Conservation (phyloP, 129 eudicot species). For the Escallonia herrerae region DNA sequence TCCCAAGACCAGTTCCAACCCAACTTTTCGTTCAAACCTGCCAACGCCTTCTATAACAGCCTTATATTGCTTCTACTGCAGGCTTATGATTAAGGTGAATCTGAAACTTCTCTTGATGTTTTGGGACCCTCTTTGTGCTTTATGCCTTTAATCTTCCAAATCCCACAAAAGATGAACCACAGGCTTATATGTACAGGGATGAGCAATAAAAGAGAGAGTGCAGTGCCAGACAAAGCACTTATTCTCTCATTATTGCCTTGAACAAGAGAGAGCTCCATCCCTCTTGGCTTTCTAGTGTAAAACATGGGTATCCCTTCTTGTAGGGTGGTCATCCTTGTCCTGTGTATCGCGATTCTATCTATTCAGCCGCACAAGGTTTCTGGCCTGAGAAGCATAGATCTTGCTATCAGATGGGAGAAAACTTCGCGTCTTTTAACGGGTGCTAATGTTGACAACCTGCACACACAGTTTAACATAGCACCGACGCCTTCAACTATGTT, state of each 20-base stretch:
- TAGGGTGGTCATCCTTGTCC: slow-evolving; percentile 31
- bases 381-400: slow-evolving; percentile 35
- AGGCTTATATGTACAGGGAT: slow-evolving; percentile 41
- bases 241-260: slow-evolving; percentile 5
- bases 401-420: slow-evolving; percentile 41
- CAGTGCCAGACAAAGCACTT: slow-evolving; percentile 16
- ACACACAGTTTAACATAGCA: slow-evolving; percentile 27
- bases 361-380: slow-evolving; percentile 31
- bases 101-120: slow-evolving; percentile 31
- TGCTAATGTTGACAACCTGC: slow-evolving; percentile 25
- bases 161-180: slow-evolving; percentile 37
- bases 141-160: slow-evolving; percentile 48
- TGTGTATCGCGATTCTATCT: slow-evolving; percentile 38
- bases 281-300: slow-evolving; percentile 10
- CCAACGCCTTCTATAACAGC: slow-evolving; percentile 64
- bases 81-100: slow-evolving; percentile 78
- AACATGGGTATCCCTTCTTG: slow-evolving; percentile 27
- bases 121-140: slow-evolving; percentile 47
- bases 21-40: slow-evolving; percentile 83
- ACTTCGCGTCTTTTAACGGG: slow-evolving; percentile 32
- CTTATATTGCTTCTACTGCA: slow-evolving; percentile 33
- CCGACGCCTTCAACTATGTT: slow-evolving; percentile 56
- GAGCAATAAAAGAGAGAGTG: slow-evolving; percentile 11
- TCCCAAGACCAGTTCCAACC: slow-evolving; percentile 52
- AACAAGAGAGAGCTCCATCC: slow-evolving; percentile 11